Base-by-base conservation (phyloP, 2,329 filamentous ascomycete genomes). In the Alternaria sp. region DNA sequence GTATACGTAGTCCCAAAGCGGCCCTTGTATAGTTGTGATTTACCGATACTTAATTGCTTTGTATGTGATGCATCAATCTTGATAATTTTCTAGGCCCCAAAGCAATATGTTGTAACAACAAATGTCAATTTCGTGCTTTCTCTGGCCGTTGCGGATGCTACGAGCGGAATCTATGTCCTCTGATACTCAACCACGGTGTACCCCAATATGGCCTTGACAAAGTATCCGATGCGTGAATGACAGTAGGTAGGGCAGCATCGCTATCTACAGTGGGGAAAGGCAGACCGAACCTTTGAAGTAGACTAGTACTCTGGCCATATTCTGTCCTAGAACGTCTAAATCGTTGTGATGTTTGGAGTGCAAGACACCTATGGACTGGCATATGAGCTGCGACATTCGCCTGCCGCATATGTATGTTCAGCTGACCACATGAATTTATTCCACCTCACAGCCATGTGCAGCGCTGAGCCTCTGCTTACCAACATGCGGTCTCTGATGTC, bases 401-500 rank as follows among this genome's bases (percentile, higher is more conserved):
- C n/a, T 10, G 15, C 9, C n/a, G 36, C 36, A 40, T 6, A 6
- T 10, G n/a, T 17, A 17, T 5, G 8, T 40, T 17, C 36, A 40
- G 36, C 36, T 40, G 36, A 17, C 36, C n/a, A 11, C n/a, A 5
- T 17, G 61, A 19, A 28, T 67, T 65, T 45, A 62, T 70, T 5
- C 67, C 70, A 58, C 65, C 69, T 25, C 64, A 69, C 50, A 68
- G 68, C 15, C 57, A 3, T 69, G 11, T 73, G 70, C 57, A 68
- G 69, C 26, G 70, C 71, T 55, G 71, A 73, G 43, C 69, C 73
- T 47, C 65, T 68, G 40, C 69, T 69, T 1, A 74, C 69, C 12
- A 70, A 74, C 15, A 71, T 72, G 32, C 62, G 62, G 21, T 67
- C 4, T 44, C 36, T 3, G 61, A 68, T 17, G 66, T 72, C 17